Evolutionary conservation across 768 basidiomycete species (phyloP), one percentile per base, ranked within the genome.

Genomic region (Tulasnella sp.): DNA sequence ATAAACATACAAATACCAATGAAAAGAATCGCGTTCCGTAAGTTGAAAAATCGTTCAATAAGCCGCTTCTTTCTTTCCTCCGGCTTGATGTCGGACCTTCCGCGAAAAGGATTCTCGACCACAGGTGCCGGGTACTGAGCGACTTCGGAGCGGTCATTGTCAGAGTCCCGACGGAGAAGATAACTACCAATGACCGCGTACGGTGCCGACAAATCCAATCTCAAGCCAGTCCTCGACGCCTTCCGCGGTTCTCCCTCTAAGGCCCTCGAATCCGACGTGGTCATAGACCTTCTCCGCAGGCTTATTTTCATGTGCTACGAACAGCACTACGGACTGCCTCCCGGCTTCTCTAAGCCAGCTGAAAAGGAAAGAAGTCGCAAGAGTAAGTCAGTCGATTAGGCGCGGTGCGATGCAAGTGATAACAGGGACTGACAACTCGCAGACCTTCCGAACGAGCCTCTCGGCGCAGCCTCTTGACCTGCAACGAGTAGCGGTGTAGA

Each of bases 111-210:
- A 59, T 59, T 29, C 22, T 29, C 22, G 52, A 29, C 14, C 11
- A 16, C 14, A 12, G 5, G 26, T 59, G 5, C 52, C 52, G 1
- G 8, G 26, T 0, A 32, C 26, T 29, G 22, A 59, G 5, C 14
- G 52, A 32, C 26, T 29, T 9, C n/a, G 26, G 26, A 12, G 52
- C 52, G 52, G 26, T 32, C 32, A 59, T 29, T 5, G 52, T 11
- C 16, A 26, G 52, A 59, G 52, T 12, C 26, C 52, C 52, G 52
- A 26, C 52, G 52, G 52, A 59, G 52, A 59, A 22, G 22, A 29
- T 32, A 59, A 14, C 26, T 65, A 91, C 90, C 91, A 92, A 76
- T 89, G 87, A 1, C 90, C 91, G 17, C 89, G 81, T 2, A 80
- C 74, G 19, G 74, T 71, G 29, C 78, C 81, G 74, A 86, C 83